phyloP scores from a whole-genome alignment of 2,329 filamentous ascomycete species.

The Aspergillus costaricaensis region DNA sequence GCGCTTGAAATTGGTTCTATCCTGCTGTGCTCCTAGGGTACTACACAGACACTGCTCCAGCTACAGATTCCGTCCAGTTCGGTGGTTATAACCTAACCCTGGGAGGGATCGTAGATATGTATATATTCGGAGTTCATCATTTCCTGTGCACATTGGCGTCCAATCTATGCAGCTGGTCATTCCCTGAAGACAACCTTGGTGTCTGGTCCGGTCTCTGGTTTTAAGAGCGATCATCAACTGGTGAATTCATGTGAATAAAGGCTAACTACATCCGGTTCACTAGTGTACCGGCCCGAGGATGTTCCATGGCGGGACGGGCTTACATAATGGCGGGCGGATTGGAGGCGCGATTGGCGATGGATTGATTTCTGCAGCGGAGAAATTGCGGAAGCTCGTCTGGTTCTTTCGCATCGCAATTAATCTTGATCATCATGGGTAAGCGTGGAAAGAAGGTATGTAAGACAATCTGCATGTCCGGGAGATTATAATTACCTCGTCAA shows the following conservation, averaged over 20 bases:
- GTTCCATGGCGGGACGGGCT: not conserved
- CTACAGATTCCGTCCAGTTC: no score
- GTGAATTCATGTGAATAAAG: not conserved
- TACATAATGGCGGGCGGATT: not conserved
- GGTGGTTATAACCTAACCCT: no score
- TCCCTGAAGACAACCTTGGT: no score
- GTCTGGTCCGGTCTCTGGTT: no score
- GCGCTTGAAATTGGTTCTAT: not conserved
- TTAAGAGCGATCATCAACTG: not conserved
- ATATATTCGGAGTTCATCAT: no score
- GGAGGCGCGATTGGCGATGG: conserved; percentile 1
- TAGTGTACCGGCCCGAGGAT: not conserved
- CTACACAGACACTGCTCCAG: no score
- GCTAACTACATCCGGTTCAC: not conserved
- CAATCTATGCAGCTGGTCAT: no score
- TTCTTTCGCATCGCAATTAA: not conserved
- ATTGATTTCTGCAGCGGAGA: conserved; percentile 11
- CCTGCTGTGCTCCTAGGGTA: not conserved
- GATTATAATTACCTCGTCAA: not conserved
- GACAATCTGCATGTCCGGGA: not conserved
- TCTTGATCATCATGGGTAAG: conserved; percentile 8
- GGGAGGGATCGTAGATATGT: no score
- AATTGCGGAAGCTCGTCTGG: conserved; percentile 5
- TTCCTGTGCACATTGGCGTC: no score
- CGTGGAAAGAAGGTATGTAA: conserved; percentile 9